Evolutionary conservation across 1,284 basidiomycete genomes (phyloP).

Genomic region (Earliella scabrosa): DNA sequence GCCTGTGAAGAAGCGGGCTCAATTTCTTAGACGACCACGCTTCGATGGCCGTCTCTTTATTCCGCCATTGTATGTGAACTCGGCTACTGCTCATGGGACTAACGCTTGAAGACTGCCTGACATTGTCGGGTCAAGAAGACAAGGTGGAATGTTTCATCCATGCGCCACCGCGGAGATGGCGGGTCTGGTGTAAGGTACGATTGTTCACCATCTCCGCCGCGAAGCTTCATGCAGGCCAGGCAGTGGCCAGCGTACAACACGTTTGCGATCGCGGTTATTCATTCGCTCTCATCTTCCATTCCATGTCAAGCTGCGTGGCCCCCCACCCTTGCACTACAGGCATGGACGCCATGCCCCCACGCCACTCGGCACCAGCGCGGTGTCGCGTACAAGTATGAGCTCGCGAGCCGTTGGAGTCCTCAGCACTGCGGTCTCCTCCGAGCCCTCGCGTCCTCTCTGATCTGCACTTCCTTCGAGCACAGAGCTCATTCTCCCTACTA

Average conservation of each 20-base stretch:
- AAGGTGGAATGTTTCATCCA: neutral
- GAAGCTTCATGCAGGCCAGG: conserved; percentile 5
- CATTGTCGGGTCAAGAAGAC: neutral
- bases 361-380: conserved; percentile 7
- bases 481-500: too few species aligned
- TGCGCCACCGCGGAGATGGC: neutral
- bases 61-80: neutral
- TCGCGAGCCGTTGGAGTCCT: neutral
- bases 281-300: neutral
- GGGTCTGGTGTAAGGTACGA: neutral
- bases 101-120: neutral
- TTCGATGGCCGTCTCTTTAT: neutral
- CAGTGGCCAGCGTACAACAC: neutral
- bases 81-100: neutral
- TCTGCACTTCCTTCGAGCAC: too few species aligned
- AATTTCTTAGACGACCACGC: neutral
- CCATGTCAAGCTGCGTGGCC: neutral
- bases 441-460: neutral
- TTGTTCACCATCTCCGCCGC: conserved; percentile 14
- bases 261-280: conserved; percentile 7
- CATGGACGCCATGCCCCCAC: conserved; percentile 8
- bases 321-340: conserved; percentile 2
- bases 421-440: conserved; percentile 16
- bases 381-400: conserved; percentile 7
- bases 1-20: neutral